Evolutionary conservation across 2,329 filamentous ascomycete species (phyloP).

Genomic region (Exophiala dermatitidis): DNA sequence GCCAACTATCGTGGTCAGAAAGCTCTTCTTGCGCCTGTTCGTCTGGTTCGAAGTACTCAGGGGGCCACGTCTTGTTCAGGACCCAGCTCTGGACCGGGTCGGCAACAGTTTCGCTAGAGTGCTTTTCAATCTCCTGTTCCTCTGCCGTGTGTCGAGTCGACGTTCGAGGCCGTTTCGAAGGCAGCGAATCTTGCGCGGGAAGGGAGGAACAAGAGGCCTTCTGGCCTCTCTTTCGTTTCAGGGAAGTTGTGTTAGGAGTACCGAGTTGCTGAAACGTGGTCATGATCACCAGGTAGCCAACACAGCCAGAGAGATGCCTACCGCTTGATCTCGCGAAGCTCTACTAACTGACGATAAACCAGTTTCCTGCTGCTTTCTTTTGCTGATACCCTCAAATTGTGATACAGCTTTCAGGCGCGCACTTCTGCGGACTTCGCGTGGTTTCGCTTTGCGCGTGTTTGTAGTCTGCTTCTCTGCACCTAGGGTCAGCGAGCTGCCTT

Average conservation of each 20-base stretch:
- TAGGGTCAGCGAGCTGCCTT: not conserved
- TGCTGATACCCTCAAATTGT: not conserved
- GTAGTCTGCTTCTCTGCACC: not conserved
- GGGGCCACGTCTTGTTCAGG: slow-evolving; percentile 6
- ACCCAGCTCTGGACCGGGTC: slow-evolving; percentile 1
- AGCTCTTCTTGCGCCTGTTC: slow-evolving; percentile 4
- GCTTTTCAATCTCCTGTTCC: not conserved
- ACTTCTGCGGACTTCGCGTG: not conserved
- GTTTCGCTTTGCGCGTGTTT: not conserved
- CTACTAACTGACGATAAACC: not conserved
- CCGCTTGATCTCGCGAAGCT: not conserved
- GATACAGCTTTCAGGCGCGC: not conserved
- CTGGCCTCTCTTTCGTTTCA: not conserved
- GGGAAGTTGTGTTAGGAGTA: not conserved
- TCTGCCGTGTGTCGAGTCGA: not conserved
- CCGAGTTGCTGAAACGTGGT: not conserved
- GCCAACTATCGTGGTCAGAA: slow-evolving; percentile 8
- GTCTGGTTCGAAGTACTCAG: slow-evolving; percentile 8
- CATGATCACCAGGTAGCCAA: not conserved
- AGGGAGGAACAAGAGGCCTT: not conserved
- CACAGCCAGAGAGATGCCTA: not conserved
- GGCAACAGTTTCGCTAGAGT: not conserved
- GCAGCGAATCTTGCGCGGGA: not conserved
- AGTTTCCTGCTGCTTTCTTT: not conserved
- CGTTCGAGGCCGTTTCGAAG: not conserved